Evolutionary conservation across 768 basidiomycete genomes (phyloP).

Genomic region (Kwoniella dendrophila): DNA sequence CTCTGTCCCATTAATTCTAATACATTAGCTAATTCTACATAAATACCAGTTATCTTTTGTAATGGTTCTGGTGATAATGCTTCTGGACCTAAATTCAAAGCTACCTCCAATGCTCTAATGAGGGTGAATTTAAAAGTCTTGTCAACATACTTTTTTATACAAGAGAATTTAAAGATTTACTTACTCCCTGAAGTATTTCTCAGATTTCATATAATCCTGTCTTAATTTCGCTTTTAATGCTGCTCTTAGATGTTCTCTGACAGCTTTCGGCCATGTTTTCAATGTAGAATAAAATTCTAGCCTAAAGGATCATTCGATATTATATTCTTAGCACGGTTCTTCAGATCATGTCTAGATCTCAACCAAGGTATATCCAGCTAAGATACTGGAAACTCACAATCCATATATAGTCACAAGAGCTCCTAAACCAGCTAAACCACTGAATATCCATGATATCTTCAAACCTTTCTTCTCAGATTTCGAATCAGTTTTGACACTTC

Average conservation of each 20-base stretch:
- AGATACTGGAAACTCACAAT: constrained; percentile 48
- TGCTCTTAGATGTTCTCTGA: constrained; percentile 48
- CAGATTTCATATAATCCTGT: constrained; percentile 43
- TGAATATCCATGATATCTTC: constrained; percentile 47
- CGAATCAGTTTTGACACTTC: neutral
- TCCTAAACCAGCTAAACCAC: constrained; percentile 48
- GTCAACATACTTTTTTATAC: neutral
- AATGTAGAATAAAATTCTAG: constrained; percentile 53
- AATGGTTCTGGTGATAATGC: constrained; percentile 45
- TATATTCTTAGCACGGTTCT: too few relatives aligned
- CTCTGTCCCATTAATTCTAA: constrained; percentile 45
- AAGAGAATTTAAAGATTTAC: constrained; percentile 9
- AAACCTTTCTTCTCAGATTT: constrained; percentile 20
- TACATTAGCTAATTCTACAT: constrained; percentile 44
- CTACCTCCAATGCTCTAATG: constrained; percentile 41
- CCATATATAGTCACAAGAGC: constrained; percentile 54
- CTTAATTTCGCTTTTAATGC: constrained; percentile 50
- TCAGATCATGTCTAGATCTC: too few relatives aligned
- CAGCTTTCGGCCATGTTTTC: constrained; percentile 48
- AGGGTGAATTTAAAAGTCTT: neutral
- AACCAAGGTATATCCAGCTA: too few relatives aligned
- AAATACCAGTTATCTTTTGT: constrained; percentile 53
- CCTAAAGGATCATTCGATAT: constrained; percentile 25
- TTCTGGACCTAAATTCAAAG: constrained; percentile 35
- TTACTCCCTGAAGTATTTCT: constrained; percentile 48